Base-by-base conservation (phyloP, 345 rosid species). In the Salix viminalis region DNA sequence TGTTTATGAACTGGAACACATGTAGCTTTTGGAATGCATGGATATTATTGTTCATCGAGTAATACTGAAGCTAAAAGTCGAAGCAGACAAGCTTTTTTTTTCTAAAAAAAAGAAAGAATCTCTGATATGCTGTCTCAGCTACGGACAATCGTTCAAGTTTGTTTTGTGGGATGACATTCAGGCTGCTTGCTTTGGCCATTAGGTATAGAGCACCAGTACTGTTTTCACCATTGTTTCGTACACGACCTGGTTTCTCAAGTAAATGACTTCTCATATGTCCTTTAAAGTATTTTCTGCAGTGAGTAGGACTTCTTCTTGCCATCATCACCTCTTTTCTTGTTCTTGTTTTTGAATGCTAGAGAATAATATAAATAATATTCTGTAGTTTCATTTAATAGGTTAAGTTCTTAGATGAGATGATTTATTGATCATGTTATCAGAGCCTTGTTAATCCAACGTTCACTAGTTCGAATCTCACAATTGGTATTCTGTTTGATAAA, bases 71-170 rank as follows among this genome's bases (percentile, higher is more conserved):
- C 16, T 68, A 34, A 67, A 73, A 68, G 65, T 11, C 69, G 70
- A 44, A 23, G 74, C 41, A 34, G 36, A 4, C 36, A 70, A 75
- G 78, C 71, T 69, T 32, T 32, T 79, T 37, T 71, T 79, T 48
- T 75, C 67, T 70, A 64, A 67, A 69, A 74, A 69, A 56, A 67
- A 56, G 70, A 68, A 68, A 34, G 81, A 75, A 70, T 75, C 79
- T 75, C 79, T 70, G 67, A 74, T 73, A 13, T 72, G 67, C 46
- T 66, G 76, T 39, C 75, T 71, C 75, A 48, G 54, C 54, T 21
- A 56, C 6, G 30, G 60, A 73, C 62, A 79, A 68, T 73, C 74
- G 68, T 68, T 74, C 73, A 42, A 67, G 26, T 54, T 12, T 39
- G 69, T 21, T 41, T 26, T 9, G 80, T 24, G 80, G 70, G 36